Evolutionary conservation across 2,329 filamentous ascomycete genomes (phyloP).

Genomic region (Blumeria graminis): DNA sequence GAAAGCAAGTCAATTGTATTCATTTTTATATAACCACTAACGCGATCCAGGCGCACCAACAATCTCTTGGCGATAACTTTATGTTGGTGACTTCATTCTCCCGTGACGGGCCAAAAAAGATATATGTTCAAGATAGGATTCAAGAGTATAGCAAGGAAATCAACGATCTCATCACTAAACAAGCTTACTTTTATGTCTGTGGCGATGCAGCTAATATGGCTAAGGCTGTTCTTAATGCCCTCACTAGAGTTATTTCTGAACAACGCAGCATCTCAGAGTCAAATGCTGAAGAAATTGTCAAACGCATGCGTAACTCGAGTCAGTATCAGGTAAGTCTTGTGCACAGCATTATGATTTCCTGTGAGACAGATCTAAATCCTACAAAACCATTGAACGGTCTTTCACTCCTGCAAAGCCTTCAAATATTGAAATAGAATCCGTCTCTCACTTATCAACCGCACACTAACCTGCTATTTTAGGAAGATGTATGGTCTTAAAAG

Average conservation of each 20-base stretch:
- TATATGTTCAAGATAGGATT: conserved; percentile 88
- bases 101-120: conserved; percentile 64
- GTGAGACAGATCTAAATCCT: neutral
- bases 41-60: conserved; percentile 45
- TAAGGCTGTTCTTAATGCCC: conserved; percentile 68
- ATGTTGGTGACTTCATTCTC: conserved; percentile 87
- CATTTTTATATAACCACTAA: conserved; percentile 7
- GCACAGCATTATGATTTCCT: conserved; percentile 1
- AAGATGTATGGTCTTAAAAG: conserved; percentile 44
- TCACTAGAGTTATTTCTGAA: conserved; percentile 67
- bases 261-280: conserved; percentile 58
- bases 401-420: neutral
- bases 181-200: conserved; percentile 94
- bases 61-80: conserved; percentile 67
- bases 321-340: conserved; percentile 57
- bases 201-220: conserved; percentile 97
- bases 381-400: neutral
- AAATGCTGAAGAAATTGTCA: conserved; percentile 90
- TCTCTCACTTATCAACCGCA: neutral
- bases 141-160: conserved; percentile 64
- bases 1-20: conserved; percentile 37
- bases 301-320: conserved; percentile 83
- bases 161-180: conserved; percentile 63
- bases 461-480: conserved; percentile 19
- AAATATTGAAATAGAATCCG: neutral